These are phyloP conservation scores for Carallia pectinifolia DNA, from an alignment of 345 rosid genomes.

Conservation along the genomic window DNA sequence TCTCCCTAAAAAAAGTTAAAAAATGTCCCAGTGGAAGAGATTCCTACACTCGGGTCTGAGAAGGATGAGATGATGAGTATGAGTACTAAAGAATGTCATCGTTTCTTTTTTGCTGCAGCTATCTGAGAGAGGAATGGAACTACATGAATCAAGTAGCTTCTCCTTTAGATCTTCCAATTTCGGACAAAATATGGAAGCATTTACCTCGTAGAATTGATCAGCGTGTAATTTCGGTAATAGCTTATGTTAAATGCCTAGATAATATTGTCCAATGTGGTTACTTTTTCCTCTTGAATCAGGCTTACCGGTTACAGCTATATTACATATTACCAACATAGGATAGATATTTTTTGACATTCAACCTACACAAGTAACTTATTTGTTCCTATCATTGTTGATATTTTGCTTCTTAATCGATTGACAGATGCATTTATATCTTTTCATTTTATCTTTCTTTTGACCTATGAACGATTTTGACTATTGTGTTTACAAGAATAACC, in stretches of 20 bases:
- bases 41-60: no score
- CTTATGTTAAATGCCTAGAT: no score
- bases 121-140: conserved; percentile 76
- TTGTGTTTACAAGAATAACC: no score
- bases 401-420: no score
- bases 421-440: no score
- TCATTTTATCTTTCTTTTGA: no score
- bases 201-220: conserved; percentile 58
- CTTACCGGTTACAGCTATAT: not conserved
- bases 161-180: conserved; percentile 53
- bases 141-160: conserved; percentile 48
- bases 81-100: conserved; percentile 11
- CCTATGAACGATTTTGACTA: no score
- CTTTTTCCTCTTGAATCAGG: not conserved
- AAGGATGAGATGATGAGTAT: conserved; percentile 1
- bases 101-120: conserved; percentile 39
- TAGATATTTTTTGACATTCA: not conserved
- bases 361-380: no score
- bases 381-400: no score
- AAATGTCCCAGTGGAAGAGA: no score
- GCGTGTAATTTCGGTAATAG: conserved; percentile 36
- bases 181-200: conserved; percentile 55
- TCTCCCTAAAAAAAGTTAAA: no score
- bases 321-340: not conserved
- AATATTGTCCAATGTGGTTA: not conserved